Evolutionary conservation across 305 asterid genomes (phyloP), one percentile per base, ranked within the genome.

Genomic region (Solanum hybrid): DNA sequence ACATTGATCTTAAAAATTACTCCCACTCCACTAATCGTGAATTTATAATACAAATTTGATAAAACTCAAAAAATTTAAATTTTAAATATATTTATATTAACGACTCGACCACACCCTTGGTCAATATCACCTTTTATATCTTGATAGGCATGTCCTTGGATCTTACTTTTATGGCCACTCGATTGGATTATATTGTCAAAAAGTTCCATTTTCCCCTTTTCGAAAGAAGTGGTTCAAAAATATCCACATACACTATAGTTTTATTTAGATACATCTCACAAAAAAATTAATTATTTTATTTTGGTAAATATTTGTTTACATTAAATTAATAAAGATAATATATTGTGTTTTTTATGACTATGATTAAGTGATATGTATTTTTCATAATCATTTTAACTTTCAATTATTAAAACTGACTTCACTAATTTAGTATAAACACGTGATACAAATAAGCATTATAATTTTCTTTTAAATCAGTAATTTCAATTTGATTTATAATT

Each of bases 21-120:
- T 2, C 2, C 1, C 0, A 20, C 0, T 34, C 0, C 2, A 34
- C 3, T 20, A 7, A 6, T 3, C 1, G 1, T 10, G 12, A 10
- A 77, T 10, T 1, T 34, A 34, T 0, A 3, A 8, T 4, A 32
- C 5, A 1, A 32, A 34, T 32, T 77, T 10, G 0, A 17, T 7
- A 16, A 16, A 73, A 17, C 4, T 77, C 1, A 31, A 34, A 17
- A 34, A 34, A 0, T 32, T 34, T 0, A 34, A 17, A 34, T 17
- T 2, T 32, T 1, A 0, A 4, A 51, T 51, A 51, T 16, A 5
- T 5, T 51, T 46, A 46, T 13, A 46, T 46, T 14, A 1, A 46
- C 3, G 3, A 46, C 2, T 46, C 6, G 17, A 42, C 0, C 6
- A 42, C 11, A 6, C 3, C 5, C 0, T 4, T 24, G 36, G 2